Evolutionary conservation across 768 basidiomycete species (phyloP).

Genomic region (Xerocomellus intermedius): DNA sequence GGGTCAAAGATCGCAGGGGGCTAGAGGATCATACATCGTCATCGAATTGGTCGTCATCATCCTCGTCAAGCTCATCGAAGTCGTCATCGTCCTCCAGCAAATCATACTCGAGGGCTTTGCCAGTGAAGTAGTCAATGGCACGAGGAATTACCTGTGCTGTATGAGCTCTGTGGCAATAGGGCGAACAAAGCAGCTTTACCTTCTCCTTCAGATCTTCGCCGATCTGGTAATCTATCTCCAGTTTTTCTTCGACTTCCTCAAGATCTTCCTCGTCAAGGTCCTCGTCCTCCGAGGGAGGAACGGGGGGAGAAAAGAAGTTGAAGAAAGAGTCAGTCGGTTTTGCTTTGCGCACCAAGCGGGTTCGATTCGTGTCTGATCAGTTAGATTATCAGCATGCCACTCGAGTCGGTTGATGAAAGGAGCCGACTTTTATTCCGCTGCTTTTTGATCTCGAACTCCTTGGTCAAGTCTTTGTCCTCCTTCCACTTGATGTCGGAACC

Average conservation of each 20-base stretch:
- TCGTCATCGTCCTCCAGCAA: conserved; percentile 54
- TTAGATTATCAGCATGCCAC: background rate
- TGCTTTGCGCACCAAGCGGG: conserved; percentile 80
- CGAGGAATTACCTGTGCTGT: conserved; percentile 79
- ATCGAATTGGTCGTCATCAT: conserved; percentile 53
- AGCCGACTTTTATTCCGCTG: conserved; percentile 94
- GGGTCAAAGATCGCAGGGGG: conserved; percentile 15
- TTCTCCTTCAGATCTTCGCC: conserved; percentile 98
- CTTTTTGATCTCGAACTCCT: conserved; percentile 98
- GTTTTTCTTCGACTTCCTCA: conserved; percentile 87
- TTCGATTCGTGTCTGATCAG: conserved; percentile 73
- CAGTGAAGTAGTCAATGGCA: conserved; percentile 96
- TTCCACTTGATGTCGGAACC: conserved; percentile 96
- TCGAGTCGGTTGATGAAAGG: background rate
- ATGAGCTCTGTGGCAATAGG: background rate
- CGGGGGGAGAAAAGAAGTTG: conserved; percentile 93
- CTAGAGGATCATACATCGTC: conserved; percentile 48
- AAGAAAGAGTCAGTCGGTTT: conserved; percentile 95
- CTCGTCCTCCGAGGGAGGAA: conserved; percentile 64
- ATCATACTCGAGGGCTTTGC: conserved; percentile 89
- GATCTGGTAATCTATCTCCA: conserved; percentile 97
- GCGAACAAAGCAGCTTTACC: conserved; percentile 39
- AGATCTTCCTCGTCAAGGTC: conserved; percentile 84
- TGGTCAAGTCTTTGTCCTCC: conserved; percentile 96
- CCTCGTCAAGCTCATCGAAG: conserved; percentile 56